These are phyloP conservation scores for Vickermania ingenoplastis DNA, from an alignment of 208 protist species.

Conservation along the genomic window DNA sequence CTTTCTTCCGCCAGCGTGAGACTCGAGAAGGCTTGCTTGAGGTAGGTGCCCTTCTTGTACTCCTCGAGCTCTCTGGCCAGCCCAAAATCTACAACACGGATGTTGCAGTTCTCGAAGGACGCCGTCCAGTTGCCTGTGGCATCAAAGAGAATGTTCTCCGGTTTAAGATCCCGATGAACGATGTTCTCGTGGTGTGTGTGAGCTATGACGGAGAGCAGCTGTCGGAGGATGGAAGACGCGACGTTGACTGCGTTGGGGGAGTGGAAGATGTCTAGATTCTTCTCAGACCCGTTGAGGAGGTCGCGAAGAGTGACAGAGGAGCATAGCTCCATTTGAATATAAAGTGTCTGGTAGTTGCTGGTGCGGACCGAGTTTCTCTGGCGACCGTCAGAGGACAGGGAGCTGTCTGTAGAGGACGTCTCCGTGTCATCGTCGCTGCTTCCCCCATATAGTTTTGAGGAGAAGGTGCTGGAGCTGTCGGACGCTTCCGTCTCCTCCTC, in stretches of 20 bases:
- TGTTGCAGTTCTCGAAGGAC: constrained; percentile 56
- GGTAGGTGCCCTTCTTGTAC: background rate
- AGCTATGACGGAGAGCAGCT: constrained; percentile 60
- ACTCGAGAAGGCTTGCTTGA: background rate
- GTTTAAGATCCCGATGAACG: constrained; percentile 78
- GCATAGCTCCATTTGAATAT: constrained; percentile 87
- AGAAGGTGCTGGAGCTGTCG: background rate
- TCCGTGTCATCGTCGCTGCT: background rate
- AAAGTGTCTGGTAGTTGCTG: constrained; percentile 54
- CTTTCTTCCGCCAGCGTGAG: constrained; percentile 4
- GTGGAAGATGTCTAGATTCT: constrained; percentile 23
- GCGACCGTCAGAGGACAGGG: constrained; percentile 1
- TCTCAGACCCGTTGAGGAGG: constrained; percentile 51
- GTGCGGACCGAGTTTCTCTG: background rate
- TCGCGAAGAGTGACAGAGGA: constrained; percentile 54
- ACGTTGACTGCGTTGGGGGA: constrained; percentile 45
- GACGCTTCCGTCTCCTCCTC: constrained; percentile 9
- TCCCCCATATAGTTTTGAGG: background rate
- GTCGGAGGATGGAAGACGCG: constrained; percentile 58
- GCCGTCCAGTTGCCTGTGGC: constrained; percentile 6
- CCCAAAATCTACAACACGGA: constrained; percentile 79
- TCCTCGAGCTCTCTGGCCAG: constrained; percentile 47
- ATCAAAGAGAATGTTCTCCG: constrained; percentile 76
- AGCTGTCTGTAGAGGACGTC: background rate
- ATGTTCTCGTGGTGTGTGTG: constrained; percentile 68